Evolutionary conservation across 371 early-diverging fungal genomes (phyloP), one percentile per base, ranked within the genome.

Genomic region (Conidiobolus incongruus): DNA sequence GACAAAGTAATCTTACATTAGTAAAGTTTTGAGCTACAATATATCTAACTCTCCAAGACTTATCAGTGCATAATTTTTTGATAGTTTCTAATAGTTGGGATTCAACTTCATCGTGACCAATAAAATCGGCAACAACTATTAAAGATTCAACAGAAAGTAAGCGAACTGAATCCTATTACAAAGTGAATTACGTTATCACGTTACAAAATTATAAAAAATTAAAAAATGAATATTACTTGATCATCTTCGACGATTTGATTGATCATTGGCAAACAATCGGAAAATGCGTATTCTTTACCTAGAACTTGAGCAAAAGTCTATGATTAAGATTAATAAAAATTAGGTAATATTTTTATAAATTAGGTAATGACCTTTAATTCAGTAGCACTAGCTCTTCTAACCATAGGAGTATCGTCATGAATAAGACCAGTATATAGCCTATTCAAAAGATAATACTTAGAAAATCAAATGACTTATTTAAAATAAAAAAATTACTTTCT

Each of bases 11-110:
- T 23, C 40, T 52, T 66, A 85, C 84, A 68, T 77, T 68, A 34
- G 81, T 86, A 64, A 89, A 89, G 65, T 92, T 87, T 43, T 92
- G 87, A 2, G 94, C 95, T 59, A 91, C 77, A 88, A 92, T 91
- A 56, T 93, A 97, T 37, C 94, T 70, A 29, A 97, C 94, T 51
- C 97, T 73, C 97, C 97, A 97, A 38, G 87, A 85, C 56, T 85
- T 90, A 63, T 97, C 97, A 17, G 68, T 60, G 38, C 78, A 79
- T 61, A 93, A 63, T 29, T 60, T 60, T 40, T 75, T 69, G 39
- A 96, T 69, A 31, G 70, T 61, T 45, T 70, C 68, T 35, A 85
- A 57, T 45, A 91, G 60, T 47, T 76, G 67, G 28, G 68, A 60
- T 55, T 73, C 77, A 52, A 61, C 67, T 57, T 87, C 81, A 21